These are phyloP conservation scores for Aspergillus pseudonomiae DNA, from an alignment of 2,329 filamentous ascomycete species.

Conservation along the genomic window DNA sequence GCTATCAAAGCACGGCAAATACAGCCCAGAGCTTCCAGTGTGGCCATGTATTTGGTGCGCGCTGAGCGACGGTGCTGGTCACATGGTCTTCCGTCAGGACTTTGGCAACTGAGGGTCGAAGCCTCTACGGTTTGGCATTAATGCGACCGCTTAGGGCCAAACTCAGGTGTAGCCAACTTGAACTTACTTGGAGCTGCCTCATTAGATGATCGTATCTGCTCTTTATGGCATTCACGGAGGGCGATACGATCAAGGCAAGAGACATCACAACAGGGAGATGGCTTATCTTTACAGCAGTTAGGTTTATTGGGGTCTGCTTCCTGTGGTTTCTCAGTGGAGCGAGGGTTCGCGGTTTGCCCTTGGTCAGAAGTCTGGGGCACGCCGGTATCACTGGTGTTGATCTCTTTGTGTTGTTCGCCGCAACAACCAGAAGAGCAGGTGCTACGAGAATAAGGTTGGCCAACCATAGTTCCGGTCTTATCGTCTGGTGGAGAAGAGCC, in stretches of 20 bases:
- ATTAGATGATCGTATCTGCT: background rate
- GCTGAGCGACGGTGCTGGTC: constrained; percentile 39
- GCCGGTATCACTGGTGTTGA: background rate
- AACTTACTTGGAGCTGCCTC: constrained; percentile 6
- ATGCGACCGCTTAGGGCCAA: constrained; percentile 2
- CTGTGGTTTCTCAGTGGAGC: background rate
- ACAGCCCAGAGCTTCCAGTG: constrained; percentile 55
- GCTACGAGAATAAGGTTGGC: background rate
- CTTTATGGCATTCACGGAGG: constrained; percentile 43
- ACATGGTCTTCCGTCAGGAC: constrained; percentile 38
- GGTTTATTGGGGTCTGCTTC: constrained; percentile 9
- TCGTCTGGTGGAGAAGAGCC: background rate
- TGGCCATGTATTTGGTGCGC: constrained; percentile 46
- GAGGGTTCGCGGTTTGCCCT: background rate
- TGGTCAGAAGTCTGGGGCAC: background rate
- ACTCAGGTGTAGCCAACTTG: background rate
- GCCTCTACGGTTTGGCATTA: constrained; percentile 1
- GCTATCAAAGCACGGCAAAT: constrained; percentile 58
- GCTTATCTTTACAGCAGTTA: constrained; percentile 49
- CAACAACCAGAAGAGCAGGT: background rate
- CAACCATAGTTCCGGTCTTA: background rate
- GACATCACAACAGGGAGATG: constrained; percentile 46
- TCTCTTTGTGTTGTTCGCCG: background rate
- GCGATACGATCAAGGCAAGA: constrained; percentile 51
- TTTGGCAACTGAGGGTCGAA: constrained; percentile 7